These are phyloP conservation scores for Erodium texanum DNA, from an alignment of 441 rosid species.

Conservation along the genomic window DNA sequence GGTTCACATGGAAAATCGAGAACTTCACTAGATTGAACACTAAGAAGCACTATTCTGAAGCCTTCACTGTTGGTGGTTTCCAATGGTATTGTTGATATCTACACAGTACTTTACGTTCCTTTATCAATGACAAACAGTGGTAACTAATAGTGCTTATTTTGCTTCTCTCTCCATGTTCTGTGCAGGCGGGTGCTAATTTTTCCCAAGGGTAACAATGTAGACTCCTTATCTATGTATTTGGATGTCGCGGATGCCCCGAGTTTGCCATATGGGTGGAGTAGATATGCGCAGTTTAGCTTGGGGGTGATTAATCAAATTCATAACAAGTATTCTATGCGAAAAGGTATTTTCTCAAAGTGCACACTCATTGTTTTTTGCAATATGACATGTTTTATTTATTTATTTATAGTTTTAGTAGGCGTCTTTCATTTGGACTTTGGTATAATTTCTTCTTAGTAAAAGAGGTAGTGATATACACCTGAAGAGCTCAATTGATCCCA, in stretches of 20 bases:
- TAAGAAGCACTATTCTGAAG: constrained; percentile 84
- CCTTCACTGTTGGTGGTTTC: constrained; percentile 63
- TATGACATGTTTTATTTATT: not conserved
- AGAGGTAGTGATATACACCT: not conserved
- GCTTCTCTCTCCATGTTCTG: not conserved
- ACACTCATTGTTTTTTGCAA: not conserved
- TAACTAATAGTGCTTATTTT: constrained; percentile 13
- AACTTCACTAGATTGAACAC: constrained; percentile 62
- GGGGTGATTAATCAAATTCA: constrained; percentile 69
- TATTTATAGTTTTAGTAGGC: not conserved
- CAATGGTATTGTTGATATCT: constrained; percentile 51
- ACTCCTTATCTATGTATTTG: constrained; percentile 84
- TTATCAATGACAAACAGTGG: constrained; percentile 13
- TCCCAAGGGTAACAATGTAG: constrained; percentile 94
- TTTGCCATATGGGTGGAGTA: constrained; percentile 88
- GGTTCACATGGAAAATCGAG: constrained; percentile 75
- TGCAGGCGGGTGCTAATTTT: constrained; percentile 79
- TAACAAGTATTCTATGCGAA: constrained; percentile 60
- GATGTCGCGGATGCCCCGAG: constrained; percentile 75
- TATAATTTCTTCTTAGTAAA: not conserved
- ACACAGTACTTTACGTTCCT: not conserved
- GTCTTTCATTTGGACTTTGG: not conserved
- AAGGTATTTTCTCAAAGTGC: constrained; percentile 39
- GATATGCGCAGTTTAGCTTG: constrained; percentile 84
- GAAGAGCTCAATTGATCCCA: not conserved